phyloP scores from a whole-genome alignment of 331 rosid species.

The Malus hybrid region DNA sequence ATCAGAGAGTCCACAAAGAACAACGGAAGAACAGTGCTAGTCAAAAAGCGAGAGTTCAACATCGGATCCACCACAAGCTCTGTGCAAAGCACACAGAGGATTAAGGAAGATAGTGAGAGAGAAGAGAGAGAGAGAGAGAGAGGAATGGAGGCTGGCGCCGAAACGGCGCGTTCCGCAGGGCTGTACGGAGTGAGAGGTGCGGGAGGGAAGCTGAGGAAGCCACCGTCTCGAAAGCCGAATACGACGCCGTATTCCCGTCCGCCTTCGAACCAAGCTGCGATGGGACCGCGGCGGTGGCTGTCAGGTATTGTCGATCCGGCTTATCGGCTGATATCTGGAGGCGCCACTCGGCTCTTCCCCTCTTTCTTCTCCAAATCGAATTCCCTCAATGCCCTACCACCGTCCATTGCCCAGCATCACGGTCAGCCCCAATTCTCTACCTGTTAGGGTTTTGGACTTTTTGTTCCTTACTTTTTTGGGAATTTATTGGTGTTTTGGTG shows the following conservation, averaged over 20 bases:
- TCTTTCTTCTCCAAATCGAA: constrained; percentile 36
- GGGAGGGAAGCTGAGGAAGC: constrained; percentile 60
- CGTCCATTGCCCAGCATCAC: constrained; percentile 15
- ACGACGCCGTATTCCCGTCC: constrained; percentile 63
- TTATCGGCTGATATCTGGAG: constrained; percentile 53
- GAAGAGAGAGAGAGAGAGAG: background rate
- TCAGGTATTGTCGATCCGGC: constrained; percentile 83
- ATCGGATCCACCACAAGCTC: background rate
- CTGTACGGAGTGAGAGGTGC: constrained; percentile 39
- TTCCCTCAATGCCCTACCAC: constrained; percentile 15
- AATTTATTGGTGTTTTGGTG: background rate
- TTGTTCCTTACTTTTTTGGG: background rate
- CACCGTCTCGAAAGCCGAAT: constrained; percentile 37
- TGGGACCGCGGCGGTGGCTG: constrained; percentile 43
- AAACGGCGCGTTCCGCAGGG: constrained; percentile 11
- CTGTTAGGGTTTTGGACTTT: background rate
- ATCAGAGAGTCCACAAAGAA: too few species aligned
- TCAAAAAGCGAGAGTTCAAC: background rate
- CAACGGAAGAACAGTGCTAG: background rate
- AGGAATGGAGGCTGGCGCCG: constrained; percentile 21
- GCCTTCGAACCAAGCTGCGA: constrained; percentile 1
- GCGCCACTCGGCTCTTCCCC: constrained; percentile 60
- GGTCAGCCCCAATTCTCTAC: constrained; percentile 22
- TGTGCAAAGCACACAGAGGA: background rate
- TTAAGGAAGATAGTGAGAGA: background rate